Percentiles rank a stretch among this genome's conserved stretches.
Conservation (phyloP, 1,284 basidiomycete genomes). For the Termitomyces sp. region DNA sequence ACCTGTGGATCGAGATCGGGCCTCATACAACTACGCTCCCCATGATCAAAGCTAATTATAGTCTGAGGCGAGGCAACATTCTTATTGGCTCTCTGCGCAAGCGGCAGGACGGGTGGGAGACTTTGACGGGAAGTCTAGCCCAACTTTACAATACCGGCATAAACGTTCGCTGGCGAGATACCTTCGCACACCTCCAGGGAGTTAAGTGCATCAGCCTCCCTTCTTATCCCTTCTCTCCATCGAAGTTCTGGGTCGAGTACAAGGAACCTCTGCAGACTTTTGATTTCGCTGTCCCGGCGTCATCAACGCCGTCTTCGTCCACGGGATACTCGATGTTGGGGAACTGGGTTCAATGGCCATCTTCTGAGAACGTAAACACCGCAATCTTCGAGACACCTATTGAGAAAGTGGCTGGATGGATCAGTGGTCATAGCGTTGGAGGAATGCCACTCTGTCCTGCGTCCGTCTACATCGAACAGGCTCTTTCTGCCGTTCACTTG, state of each 20-base stretch:
- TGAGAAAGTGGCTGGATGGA: constrained; percentile 35
- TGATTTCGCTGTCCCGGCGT: neutral
- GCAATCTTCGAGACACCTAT: constrained; percentile 54
- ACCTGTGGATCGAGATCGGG: constrained; percentile 63
- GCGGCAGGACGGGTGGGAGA: constrained; percentile 37
- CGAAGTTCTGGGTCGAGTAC: constrained; percentile 54
- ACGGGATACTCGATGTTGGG: constrained; percentile 36
- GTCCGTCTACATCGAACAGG: constrained; percentile 61
- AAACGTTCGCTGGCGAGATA: constrained; percentile 47
- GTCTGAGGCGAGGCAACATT: constrained; percentile 25
- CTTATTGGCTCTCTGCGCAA: constrained; percentile 48
- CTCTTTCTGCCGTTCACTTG: constrained; percentile 38
- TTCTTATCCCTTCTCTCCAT: constrained; percentile 53
- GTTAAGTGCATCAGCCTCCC: constrained; percentile 47
- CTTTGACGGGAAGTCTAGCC: constrained; percentile 40
- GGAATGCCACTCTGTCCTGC: constrained; percentile 60
- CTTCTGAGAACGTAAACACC: constrained; percentile 31
- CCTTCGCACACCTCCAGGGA: constrained; percentile 43
- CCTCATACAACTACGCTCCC: constrained; percentile 54
- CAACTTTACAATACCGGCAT: constrained; percentile 41
- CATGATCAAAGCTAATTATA: constrained; percentile 44
- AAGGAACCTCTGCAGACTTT: constrained; percentile 22
- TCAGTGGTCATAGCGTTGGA: constrained; percentile 57
- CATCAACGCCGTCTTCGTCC: neutral
- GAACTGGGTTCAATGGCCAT: constrained; percentile 41